Evolutionary conservation across 176 grass and related monocot species (phyloP), one percentile per base, ranked within the genome.

Genomic region (Elymus sibiricus): DNA sequence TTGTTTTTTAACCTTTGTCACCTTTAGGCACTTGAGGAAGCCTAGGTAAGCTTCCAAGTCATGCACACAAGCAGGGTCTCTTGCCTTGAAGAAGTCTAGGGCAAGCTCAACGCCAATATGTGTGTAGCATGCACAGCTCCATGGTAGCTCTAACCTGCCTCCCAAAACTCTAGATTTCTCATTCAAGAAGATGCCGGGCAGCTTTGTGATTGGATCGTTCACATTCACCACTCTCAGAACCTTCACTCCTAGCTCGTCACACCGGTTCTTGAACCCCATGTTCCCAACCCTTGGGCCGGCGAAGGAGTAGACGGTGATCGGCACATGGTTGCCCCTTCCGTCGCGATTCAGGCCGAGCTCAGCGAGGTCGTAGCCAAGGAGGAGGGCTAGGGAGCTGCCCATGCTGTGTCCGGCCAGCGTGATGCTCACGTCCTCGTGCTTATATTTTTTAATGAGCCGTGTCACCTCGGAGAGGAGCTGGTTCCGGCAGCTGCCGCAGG

Each of bases 321-420:
- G 92, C 6, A 93, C 44, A n/a, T 69, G 42, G 29, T 49, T 15
- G 19, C 83, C 81, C 2, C 2, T 28, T 5, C 43, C 75, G 10
- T 82, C 59, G 0, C 32, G 53, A 67, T 92, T 94, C 9, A 97
- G 34, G 29, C 89, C 94, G 3, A 97, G 89, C 85, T 97, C 94
- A 0, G 91, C 91, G 22, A 97, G 84, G 65, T 94, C 94, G 31
- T 97, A 97, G 43, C 94, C 94, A 0, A 94, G 85, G 14, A 97
- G 89, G 9, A 93, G 82, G 0, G 94, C 94, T 3, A 97, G 58
- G n/a, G 94, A 94, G 87, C 94, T 97, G 16, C 94, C 94, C 94
- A 97, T 92, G 89, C 87, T 97, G 78, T 97, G 94, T 3, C 89
- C 94, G 6, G 89, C 87, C 38, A 97, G 84, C 10, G 89, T 96